These are phyloP conservation scores for Elasticomyces elasticus DNA, from an alignment of 495 filamentous ascomycete species.

Conservation along the genomic window DNA sequence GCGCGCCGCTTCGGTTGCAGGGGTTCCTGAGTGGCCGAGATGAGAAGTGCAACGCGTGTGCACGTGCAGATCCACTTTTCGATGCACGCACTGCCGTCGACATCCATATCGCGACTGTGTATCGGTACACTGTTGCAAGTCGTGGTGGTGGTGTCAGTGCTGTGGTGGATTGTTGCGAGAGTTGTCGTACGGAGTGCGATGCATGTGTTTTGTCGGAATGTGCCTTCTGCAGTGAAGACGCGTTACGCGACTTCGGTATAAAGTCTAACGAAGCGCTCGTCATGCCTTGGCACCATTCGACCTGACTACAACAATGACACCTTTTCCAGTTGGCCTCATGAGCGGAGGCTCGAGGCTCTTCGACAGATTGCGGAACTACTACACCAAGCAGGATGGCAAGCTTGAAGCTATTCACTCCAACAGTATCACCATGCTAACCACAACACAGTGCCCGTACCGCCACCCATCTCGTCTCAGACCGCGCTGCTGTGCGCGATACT, in stretches of 20 bases:
- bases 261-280: too few relatives aligned
- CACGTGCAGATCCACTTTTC: neutral
- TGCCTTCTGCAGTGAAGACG: too few relatives aligned
- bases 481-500: slow-evolving; percentile 37
- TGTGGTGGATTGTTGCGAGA: too few relatives aligned
- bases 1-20: neutral
- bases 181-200: too few relatives aligned
- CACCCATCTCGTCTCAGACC: slow-evolving; percentile 2
- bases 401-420: neutral
- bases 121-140: neutral
- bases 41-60: neutral
- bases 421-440: neutral
- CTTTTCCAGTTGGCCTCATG: slow-evolving; percentile 1
- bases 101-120: neutral
- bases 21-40: neutral
- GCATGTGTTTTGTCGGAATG: too few relatives aligned
- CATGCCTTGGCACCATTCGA: too few relatives aligned
- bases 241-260: too few relatives aligned
- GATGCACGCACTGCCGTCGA: neutral
- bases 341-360: slow-evolving; percentile 5
- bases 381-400: slow-evolving; percentile 10
- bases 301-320: neutral
- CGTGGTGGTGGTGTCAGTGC: too few relatives aligned
- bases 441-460: neutral
- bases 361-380: slow-evolving; percentile 7